Base-by-base conservation (phyloP, 345 rosid species). In the Sonneratia alba region DNA sequence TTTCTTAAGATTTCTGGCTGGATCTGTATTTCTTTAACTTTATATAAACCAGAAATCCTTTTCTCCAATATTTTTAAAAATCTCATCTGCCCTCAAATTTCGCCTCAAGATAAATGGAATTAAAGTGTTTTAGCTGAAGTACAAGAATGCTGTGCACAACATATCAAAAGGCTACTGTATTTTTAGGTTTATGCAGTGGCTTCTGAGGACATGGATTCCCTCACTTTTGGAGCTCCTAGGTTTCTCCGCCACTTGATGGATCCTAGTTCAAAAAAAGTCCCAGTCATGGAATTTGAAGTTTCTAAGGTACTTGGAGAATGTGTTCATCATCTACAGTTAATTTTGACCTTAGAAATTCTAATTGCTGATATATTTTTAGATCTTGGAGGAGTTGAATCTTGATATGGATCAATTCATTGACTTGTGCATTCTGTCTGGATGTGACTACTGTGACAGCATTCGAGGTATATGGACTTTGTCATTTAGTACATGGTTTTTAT, bases 161-260 rank as follows among this genome's bases (percentile, higher is more conserved):
- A 42, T 51, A 45, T 42, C 36, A 53, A 72, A 40, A 21, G 62
- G 19, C 45, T 45, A 7, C 12, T 27, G 45, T 34, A 3, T 16
- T 75, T 77, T 77, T 78, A 95, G 99, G 97, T 89, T 74, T 95
- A 95, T 77, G 99, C 87, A 34, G 99, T 95, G 72, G 99, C 99
- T 77, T 95, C 97, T 70, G 99, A 95, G 84, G 99, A 95, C 77
- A 95, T 95, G 99, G 99, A 92, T 72, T 95, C 99, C 71, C 84
- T 95, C 67, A 95, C 97, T 57, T 95, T 95, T 81, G 97, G 99
- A 71, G 96, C 97, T 81, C 82, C 97, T 62, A 92, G 82, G 62
- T 92, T 95, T 87, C 93, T 95, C 72, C 97, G 97, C 72, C 99
- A 92, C 83, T 82, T 95, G 80, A 95, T 95, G 99, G 97, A 87